phyloP scores from a whole-genome alignment of 1,284 basidiomycete genomes.

The Ustilago esculenta region DNA sequence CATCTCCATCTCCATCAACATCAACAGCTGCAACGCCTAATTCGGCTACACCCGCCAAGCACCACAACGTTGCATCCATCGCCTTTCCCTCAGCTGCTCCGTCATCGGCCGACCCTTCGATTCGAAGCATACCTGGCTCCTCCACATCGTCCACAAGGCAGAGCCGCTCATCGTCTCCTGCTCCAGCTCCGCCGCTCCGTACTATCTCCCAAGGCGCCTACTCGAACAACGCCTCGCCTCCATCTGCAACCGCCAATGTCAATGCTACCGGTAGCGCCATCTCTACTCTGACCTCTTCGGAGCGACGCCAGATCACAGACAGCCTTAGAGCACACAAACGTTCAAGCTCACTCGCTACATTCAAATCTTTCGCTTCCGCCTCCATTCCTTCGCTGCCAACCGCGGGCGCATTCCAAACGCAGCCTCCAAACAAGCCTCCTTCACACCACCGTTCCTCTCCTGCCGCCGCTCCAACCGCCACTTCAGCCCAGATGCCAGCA shows the following conservation, averaged over 20 bases:
- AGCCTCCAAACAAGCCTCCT: slow-evolving; percentile 1
- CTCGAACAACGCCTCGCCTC: slow-evolving; percentile 9
- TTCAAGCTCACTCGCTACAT: slow-evolving; percentile 37
- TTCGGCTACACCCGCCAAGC: slow-evolving; percentile 3
- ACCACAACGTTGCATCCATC: slow-evolving; percentile 10
- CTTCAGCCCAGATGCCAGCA: slow-evolving; percentile 28
- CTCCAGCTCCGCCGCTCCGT: slow-evolving; percentile 34
- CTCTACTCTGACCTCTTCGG: slow-evolving; percentile 23
- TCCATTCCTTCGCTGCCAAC: slow-evolving; percentile 12
- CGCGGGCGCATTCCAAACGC: not conserved
- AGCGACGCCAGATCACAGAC: slow-evolving; percentile 31
- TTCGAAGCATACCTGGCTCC: slow-evolving; percentile 9
- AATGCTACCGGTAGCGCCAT: slow-evolving; percentile 35
- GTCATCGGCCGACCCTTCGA: not conserved
- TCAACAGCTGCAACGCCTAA: not conserved
- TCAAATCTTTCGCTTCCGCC: slow-evolving; percentile 24
- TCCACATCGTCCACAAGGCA: slow-evolving; percentile 16
- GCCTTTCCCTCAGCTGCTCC: slow-evolving; percentile 13
- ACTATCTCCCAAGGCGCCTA: slow-evolving; percentile 27
- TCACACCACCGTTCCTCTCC: slow-evolving; percentile 3
- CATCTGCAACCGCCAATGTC: slow-evolving; percentile 33
- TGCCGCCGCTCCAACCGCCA: not conserved
- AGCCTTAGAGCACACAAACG: slow-evolving; percentile 28
- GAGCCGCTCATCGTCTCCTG: slow-evolving; percentile 38
- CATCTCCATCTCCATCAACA: slow-evolving; percentile 5